Conservation (phyloP, 2,329 filamentous ascomycete species). For the Penicillium expansum region DNA sequence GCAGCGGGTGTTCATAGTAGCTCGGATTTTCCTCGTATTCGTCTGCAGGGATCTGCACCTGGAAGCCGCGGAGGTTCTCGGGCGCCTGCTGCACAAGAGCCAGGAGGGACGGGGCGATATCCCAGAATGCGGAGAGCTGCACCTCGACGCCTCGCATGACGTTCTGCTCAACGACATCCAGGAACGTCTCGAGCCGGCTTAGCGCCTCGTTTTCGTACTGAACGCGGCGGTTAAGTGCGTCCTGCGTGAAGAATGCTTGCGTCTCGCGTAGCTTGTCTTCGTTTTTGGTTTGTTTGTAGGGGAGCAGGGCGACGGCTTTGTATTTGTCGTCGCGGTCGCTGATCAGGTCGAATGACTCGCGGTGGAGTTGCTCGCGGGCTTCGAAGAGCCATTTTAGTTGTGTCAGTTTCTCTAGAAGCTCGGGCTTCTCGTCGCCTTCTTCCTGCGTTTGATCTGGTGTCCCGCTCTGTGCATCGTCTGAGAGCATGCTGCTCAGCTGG, state of each 20-base stretch:
- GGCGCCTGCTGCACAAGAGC: conserved; percentile 79
- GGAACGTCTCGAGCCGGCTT: conserved; percentile 71
- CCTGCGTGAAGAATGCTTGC: conserved; percentile 76
- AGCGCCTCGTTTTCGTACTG: conserved; percentile 70
- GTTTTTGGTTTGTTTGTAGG: conserved; percentile 72
- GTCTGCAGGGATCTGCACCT: conserved; percentile 70
- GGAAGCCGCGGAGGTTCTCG: conserved; percentile 54
- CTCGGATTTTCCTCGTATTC: conserved; percentile 82
- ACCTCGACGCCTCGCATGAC: conserved; percentile 85
- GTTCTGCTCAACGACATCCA: conserved; percentile 75
- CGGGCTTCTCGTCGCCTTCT: conserved; percentile 91
- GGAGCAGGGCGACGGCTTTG: conserved; percentile 75
- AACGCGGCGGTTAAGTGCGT: conserved; percentile 68
- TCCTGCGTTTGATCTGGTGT: conserved; percentile 84
- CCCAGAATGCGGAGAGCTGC: conserved; percentile 94
- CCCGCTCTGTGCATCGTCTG: conserved; percentile 64
- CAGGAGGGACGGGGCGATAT: conserved; percentile 82
- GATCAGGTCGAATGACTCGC: conserved; percentile 79
- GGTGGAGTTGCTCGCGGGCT: conserved; percentile 80
- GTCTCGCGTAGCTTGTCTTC: conserved; percentile 76
- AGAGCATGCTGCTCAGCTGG: conserved; percentile 67
- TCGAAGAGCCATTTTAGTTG: conserved; percentile 97
- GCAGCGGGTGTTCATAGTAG: conserved; percentile 76
- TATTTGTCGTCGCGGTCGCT: conserved; percentile 84
- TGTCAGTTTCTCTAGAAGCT: conserved; percentile 89